These are phyloP conservation scores for Discostella stelligeroides DNA, from an alignment of 108 stramenopile species.

Conservation along the genomic window DNA sequence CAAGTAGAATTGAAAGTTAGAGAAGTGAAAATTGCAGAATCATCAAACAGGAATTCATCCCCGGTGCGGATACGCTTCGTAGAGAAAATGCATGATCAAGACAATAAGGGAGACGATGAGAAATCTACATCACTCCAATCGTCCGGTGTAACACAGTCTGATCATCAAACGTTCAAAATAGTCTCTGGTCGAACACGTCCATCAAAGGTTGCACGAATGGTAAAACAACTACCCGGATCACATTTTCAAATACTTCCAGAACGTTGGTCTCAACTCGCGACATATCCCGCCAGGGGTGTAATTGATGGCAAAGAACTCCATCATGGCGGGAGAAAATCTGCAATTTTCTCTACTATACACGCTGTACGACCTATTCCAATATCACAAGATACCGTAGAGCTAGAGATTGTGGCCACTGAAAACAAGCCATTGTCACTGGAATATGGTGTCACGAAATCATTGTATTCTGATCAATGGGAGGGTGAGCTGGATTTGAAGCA, in stretches of 20 bases:
- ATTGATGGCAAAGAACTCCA: slow-evolving; percentile 29
- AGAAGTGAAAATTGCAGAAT: slow-evolving; percentile 46
- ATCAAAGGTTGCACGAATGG: slow-evolving; percentile 59
- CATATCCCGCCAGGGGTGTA: slow-evolving; percentile 56
- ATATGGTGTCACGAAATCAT: slow-evolving; percentile 79
- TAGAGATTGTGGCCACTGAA: slow-evolving; percentile 77
- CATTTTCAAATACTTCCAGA: slow-evolving; percentile 60
- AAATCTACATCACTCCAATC: too few relatives aligned
- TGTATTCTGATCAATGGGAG: slow-evolving; percentile 79
- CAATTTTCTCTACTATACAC: slow-evolving; percentile 49
- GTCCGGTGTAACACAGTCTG: too few relatives aligned
- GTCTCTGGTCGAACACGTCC: slow-evolving; percentile 71
- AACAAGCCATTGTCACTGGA: slow-evolving; percentile 73
- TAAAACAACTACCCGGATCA: slow-evolving; percentile 58
- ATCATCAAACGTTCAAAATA: slow-evolving; percentile 63
- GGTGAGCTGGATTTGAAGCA: slow-evolving; percentile 53
- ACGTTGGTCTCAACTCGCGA: slow-evolving; percentile 33
- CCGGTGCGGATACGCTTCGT: slow-evolving; percentile 68
- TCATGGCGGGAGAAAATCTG: slow-evolving; percentile 25
- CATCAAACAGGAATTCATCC: slow-evolving; percentile 7
- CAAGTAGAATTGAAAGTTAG: slow-evolving; percentile 49
- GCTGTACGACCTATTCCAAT: slow-evolving; percentile 40
- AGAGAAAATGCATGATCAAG: slow-evolving; percentile 65
- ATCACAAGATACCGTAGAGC: slow-evolving; percentile 59
- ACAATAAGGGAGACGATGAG: slow-evolving; percentile 20